Percentiles rank a stretch among this genome's conserved stretches.
phyloP scores from a whole-genome alignment of 805 yeast genomes.

The Kluyveromyces dobzhanskii region DNA sequence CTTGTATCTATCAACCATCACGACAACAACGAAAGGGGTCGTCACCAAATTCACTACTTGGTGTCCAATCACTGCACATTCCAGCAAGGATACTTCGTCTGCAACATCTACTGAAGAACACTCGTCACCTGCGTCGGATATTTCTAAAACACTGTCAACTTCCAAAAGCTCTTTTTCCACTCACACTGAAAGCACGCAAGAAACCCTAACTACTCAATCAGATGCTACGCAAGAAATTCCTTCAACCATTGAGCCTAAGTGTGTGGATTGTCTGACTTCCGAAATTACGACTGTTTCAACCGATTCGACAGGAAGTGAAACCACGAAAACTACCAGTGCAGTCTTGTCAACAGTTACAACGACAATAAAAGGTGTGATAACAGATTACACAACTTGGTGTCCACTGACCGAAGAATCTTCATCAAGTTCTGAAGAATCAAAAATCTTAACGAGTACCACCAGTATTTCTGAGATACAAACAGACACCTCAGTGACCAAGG shows the following conservation, averaged over 20 bases:
- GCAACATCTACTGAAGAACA: no score
- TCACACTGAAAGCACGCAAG: neutral
- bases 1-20: constrained; percentile 2
- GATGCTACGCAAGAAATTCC: neutral
- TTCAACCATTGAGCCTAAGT: neutral
- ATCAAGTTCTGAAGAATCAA: no score
- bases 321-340: constrained; percentile 5
- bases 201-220: neutral
- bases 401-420: constrained; percentile 6
- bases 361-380: constrained; percentile 18
- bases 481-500: no score
- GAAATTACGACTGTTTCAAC: neutral
- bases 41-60: constrained; percentile 15
- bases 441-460: no score
- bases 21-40: constrained; percentile 4
- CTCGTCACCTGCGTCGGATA: no score
- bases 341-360: constrained; percentile 11
- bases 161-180: no score
- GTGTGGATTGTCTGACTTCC: neutral
- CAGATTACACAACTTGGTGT: constrained; percentile 20
- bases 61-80: constrained; percentile 8
- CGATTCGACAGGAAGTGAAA: neutral
- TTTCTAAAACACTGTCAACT: neutral
- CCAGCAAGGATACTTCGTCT: no score
- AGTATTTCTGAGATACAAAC: no score